Conservation (phyloP, 2,329 filamentous ascomycete species). For the Neofusicoccum sp. region DNA sequence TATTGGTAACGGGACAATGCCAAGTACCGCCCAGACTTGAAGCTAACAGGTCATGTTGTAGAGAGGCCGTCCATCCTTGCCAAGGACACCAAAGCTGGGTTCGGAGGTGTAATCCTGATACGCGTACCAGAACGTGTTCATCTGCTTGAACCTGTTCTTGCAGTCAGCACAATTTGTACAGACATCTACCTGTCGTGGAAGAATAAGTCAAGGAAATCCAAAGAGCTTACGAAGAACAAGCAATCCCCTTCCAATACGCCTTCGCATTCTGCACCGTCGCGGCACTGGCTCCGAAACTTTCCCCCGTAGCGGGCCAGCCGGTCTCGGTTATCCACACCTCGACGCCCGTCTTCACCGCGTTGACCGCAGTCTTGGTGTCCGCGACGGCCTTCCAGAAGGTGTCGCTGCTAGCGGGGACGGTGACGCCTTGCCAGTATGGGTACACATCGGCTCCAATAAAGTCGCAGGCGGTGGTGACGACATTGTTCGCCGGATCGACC, state of each 20-base stretch:
- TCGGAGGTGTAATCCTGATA: conserved; percentile 67
- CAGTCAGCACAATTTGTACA: not conserved
- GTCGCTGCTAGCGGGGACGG: conserved; percentile 34
- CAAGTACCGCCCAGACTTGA: no score
- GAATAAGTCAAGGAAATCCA: not conserved
- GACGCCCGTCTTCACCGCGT: conserved; percentile 29
- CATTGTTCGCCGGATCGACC: conserved; percentile 49
- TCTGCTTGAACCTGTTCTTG: conserved; percentile 57
- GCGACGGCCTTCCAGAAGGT: conserved; percentile 34
- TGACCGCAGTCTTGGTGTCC: conserved; percentile 34
- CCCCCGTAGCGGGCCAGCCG: conserved; percentile 18
- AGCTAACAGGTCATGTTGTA: conserved; percentile 38
- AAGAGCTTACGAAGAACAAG: conserved; percentile 54
- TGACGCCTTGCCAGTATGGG: conserved; percentile 40
- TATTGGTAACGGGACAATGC: no score
- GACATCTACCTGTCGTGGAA: no score
- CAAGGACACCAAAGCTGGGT: conserved; percentile 72
- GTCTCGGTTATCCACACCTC: conserved; percentile 42
- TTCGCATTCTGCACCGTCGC: conserved; percentile 17
- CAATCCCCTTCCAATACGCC: conserved; percentile 35
- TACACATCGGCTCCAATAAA: conserved; percentile 42
- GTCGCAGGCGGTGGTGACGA: conserved; percentile 38
- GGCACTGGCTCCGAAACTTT: conserved; percentile 7
- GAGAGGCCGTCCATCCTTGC: conserved; percentile 38
- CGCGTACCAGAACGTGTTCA: conserved; percentile 73